phyloP scores from a whole-genome alignment of 345 rosid species.

The Clarkia xantiana region DNA sequence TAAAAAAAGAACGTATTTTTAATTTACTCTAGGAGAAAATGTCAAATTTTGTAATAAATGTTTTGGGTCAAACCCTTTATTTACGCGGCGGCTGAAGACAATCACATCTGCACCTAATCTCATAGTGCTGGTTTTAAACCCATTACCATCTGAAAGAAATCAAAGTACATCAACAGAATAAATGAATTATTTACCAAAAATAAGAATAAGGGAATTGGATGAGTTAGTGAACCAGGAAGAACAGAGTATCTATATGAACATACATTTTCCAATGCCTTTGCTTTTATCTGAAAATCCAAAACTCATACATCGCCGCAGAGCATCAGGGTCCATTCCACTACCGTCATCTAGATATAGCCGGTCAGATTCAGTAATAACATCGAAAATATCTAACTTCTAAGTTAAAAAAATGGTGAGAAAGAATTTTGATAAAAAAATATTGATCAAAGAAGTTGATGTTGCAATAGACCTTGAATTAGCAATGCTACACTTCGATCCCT shows the following conservation, averaged over 20 bases:
- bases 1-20: neutral
- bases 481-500: slow-evolving; percentile 62
- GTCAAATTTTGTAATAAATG: too few species aligned
- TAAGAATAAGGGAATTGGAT: too few species aligned
- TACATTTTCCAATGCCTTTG: slow-evolving; percentile 75
- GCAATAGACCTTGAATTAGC: slow-evolving; percentile 88
- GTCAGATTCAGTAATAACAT: slow-evolving; percentile 5
- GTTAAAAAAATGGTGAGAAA: neutral
- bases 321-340: slow-evolving; percentile 93
- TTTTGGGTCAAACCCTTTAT: slow-evolving; percentile 38
- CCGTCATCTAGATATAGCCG: slow-evolving; percentile 56
- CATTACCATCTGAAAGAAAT: slow-evolving; percentile 72
- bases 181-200: too few species aligned
- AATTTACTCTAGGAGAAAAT: neutral
- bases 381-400: neutral
- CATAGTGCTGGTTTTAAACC: slow-evolving; percentile 96
- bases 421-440: too few species aligned
- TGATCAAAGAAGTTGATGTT: neutral
- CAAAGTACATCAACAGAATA: slow-evolving; percentile 13
- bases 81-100: slow-evolving; percentile 63
- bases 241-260: neutral
- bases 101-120: slow-evolving; percentile 94
- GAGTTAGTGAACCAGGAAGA: slow-evolving; percentile 9
- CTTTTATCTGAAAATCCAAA: slow-evolving; percentile 93
- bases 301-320: slow-evolving; percentile 80